phyloP scores from a whole-genome alignment of 805 yeast species.

The Middelhovenomyces tepae region DNA sequence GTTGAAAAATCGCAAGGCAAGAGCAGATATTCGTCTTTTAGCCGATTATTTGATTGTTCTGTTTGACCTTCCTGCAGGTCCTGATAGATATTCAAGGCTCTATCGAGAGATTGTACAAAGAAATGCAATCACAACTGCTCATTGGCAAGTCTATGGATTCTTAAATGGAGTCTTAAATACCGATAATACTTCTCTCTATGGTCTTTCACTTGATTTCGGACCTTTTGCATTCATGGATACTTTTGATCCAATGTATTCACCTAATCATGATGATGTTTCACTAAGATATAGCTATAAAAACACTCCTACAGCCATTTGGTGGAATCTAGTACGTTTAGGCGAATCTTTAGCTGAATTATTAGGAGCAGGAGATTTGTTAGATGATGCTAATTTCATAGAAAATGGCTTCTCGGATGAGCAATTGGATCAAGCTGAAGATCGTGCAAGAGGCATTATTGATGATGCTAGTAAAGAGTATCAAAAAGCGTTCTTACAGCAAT shows the following conservation, averaged over 20 bases:
- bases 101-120: constrained; percentile 61
- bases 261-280: constrained; percentile 78
- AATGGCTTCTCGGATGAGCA: constrained; percentile 40
- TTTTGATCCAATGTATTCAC: constrained; percentile 73
- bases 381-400: constrained; percentile 30
- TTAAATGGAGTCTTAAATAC: constrained; percentile 91
- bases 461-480: constrained; percentile 59
- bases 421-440: constrained; percentile 56
- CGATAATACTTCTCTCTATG: constrained; percentile 85
- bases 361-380: constrained; percentile 56
- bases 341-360: constrained; percentile 75
- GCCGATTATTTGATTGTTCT: constrained; percentile 66
- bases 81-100: constrained; percentile 58
- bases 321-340: constrained; percentile 81
- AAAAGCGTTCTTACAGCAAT: constrained; percentile 48
- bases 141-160: constrained; percentile 89
- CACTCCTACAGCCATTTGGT: constrained; percentile 83
- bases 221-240: constrained; percentile 88
- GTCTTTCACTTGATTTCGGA: constrained; percentile 86
- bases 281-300: constrained; percentile 71
- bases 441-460: constrained; percentile 37
- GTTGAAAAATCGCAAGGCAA: constrained; percentile 63
- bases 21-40: constrained; percentile 50
- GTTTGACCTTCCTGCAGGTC: constrained; percentile 47
- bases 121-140: constrained; percentile 70